Conservation (phyloP, 805 yeast genomes). For the Wickerhamiella spandovensis region DNA sequence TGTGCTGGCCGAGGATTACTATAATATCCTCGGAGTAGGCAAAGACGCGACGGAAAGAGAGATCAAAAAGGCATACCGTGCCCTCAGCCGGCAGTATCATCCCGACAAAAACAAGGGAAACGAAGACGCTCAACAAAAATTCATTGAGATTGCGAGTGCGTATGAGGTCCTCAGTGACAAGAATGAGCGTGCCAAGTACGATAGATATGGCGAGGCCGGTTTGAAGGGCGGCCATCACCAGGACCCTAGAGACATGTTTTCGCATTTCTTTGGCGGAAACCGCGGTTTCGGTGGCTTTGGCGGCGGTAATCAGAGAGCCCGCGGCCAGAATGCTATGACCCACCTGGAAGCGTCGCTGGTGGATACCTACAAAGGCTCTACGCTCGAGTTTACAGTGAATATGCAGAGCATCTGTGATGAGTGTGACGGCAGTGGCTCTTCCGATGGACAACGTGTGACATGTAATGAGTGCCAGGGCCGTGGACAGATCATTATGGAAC, state of each 20-base stretch:
- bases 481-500: slow-evolving; percentile 51
- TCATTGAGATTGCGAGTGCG: slow-evolving; percentile 86
- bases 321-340: slow-evolving; percentile 53
- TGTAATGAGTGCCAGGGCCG: slow-evolving; percentile 65
- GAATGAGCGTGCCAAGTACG: slow-evolving; percentile 57
- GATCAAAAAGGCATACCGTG: slow-evolving; percentile 74
- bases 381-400: slow-evolving; percentile 44
- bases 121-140: slow-evolving; percentile 71
- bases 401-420: slow-evolving; percentile 63
- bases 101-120: slow-evolving; percentile 81
- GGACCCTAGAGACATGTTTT: slow-evolving; percentile 51
- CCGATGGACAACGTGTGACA: slow-evolving; percentile 53
- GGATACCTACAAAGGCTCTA: slow-evolving; percentile 61
- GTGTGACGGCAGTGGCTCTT: slow-evolving; percentile 78
- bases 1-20: slow-evolving; percentile 31
- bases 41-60: slow-evolving; percentile 63
- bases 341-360: slow-evolving; percentile 41
- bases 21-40: slow-evolving; percentile 52
- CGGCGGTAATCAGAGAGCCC: slow-evolving; percentile 28
- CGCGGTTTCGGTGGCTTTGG: slow-evolving; percentile 26
- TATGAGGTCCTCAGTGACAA: slow-evolving; percentile 70
- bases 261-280: slow-evolving; percentile 38
- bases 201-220: slow-evolving; percentile 66
- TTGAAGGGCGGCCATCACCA: slow-evolving; percentile 32
- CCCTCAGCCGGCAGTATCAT: slow-evolving; percentile 71